Evolutionary conservation across 345 rosid genomes (phyloP).

Genomic region (Acer saccharum): DNA sequence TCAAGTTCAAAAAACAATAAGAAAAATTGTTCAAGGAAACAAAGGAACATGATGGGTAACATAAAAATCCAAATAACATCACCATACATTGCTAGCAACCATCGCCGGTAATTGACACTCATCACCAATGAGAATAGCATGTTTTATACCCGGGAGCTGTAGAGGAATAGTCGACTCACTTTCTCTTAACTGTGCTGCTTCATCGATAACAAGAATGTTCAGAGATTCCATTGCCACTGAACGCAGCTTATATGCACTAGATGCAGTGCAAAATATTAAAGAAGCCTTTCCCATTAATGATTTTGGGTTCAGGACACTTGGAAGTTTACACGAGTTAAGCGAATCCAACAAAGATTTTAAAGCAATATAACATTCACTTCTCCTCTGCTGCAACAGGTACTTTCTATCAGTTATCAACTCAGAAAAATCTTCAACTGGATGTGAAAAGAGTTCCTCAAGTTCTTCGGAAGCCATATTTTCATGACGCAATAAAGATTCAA

Average conservation of each 20-base stretch:
- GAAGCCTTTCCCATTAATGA: slow-evolving; percentile 27
- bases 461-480: slow-evolving; percentile 10
- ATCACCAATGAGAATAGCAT: slow-evolving; percentile 52
- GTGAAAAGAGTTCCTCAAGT: slow-evolving; percentile 21
- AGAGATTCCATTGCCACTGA: slow-evolving; percentile 25
- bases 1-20: slow-evolving; percentile 3
- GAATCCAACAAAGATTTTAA: slow-evolving; percentile 19
- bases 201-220: slow-evolving; percentile 49
- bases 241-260: slow-evolving; percentile 36
- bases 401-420: not conserved
- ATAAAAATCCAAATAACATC: no score
- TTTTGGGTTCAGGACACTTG: not conserved
- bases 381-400: not conserved
- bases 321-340: slow-evolving; percentile 25
- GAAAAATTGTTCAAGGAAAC: not conserved
- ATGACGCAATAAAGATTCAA: slow-evolving; percentile 12
- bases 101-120: slow-evolving; percentile 55
- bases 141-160: slow-evolving; percentile 39
- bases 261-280: slow-evolving; percentile 46
- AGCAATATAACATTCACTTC: slow-evolving; percentile 30
- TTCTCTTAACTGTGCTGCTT: slow-evolving; percentile 64
- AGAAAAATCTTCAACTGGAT: not conserved
- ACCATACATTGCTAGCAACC: slow-evolving; percentile 46
- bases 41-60: no score
- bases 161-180: slow-evolving; percentile 54